Base-by-base conservation (phyloP, 306 rosid species). In the Quercus mongolica region DNA sequence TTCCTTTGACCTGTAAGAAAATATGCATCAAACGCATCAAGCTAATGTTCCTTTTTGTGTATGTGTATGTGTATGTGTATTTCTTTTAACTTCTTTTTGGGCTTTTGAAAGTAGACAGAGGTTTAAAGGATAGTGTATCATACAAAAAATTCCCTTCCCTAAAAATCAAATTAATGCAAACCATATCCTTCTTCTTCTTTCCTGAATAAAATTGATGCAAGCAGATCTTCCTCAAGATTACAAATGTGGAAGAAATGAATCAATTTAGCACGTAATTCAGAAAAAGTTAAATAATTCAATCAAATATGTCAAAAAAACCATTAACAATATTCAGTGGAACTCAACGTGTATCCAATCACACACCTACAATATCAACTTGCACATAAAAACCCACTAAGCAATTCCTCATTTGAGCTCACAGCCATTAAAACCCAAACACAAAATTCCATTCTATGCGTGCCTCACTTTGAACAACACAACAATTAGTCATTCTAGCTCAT, bases 1-100 rank as follows among this genome's bases (percentile, higher is more conserved):
- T 92, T 56, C 99, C 99, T 76, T 80, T 91, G 63, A 95, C 92
- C 99, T 95, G 88, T 77, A 78, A 86, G 17, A 79, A 26, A 65
- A 81, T 11, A 75, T 78, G 61, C 38, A 69, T 56, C 11, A 21
- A 64, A 21, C 6, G 38, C 76, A 74, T 31, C 75, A 68, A 73
- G 23, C 63, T 49, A 73, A 63, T 67, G 10, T 10, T 67, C 52
- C 11, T 35, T 5, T 38, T 35, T 7, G 46, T 7, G 69, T 4
- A 35, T 21, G 46, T 67, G 52, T 33, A 17, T 67, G 17, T 1
- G 51, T 33, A 17, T 67, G 17, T 4, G 51, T 18, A 10, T 15
- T 4, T 35, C 10, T 6, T 13, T 33, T 33, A 8, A 67, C n/a
- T 9, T 20, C 10, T 11, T 33, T 35, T 33, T 67, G 20, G 25